Evolutionary conservation across 257 asterid species (phyloP).

Genomic region (Rauvolfia tetraphylla): DNA sequence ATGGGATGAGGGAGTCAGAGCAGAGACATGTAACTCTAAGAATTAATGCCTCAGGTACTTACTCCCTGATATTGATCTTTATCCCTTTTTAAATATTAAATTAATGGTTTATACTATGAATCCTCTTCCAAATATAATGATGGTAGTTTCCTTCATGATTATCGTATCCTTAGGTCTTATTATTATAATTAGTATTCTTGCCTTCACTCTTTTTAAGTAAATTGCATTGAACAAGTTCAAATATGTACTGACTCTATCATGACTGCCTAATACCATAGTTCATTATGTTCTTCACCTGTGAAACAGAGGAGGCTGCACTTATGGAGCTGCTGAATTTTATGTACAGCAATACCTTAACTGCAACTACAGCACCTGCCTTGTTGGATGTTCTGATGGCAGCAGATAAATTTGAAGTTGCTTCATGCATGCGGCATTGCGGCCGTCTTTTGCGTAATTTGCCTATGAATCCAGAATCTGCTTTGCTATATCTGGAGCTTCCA

Average conservation of each 20-base stretch:
- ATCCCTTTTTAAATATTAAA: not conserved
- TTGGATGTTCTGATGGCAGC: conserved; percentile 96
- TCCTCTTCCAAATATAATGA: too few relatives aligned
- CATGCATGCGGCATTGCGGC: conserved; percentile 95
- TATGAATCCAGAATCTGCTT: conserved; percentile 85
- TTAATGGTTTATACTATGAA: not conserved
- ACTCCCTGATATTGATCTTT: not conserved
- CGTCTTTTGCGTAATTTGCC: conserved; percentile 74
- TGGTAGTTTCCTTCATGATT: not conserved
- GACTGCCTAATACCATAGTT: not conserved
- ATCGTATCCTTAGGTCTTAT: not conserved
- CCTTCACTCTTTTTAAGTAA: not conserved
- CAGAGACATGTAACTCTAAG: conserved; percentile 92
- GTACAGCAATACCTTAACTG: conserved; percentile 73
- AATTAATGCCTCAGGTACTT: conserved; percentile 77
- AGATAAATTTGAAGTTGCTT: conserved; percentile 95
- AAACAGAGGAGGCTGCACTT: conserved; percentile 91
- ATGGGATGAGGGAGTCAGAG: conserved; percentile 99
- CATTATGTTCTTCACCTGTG: conserved; percentile 25
- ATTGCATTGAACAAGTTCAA: not conserved
- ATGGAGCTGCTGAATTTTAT: conserved; percentile 96
- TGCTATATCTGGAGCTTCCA: conserved; percentile 87
- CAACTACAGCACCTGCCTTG: conserved; percentile 68
- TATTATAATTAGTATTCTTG: not conserved
- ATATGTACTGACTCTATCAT: not conserved